phyloP scores from a whole-genome alignment of 371 early-diverging fungal genomes.

The Apophysomyces ossiformis region DNA sequence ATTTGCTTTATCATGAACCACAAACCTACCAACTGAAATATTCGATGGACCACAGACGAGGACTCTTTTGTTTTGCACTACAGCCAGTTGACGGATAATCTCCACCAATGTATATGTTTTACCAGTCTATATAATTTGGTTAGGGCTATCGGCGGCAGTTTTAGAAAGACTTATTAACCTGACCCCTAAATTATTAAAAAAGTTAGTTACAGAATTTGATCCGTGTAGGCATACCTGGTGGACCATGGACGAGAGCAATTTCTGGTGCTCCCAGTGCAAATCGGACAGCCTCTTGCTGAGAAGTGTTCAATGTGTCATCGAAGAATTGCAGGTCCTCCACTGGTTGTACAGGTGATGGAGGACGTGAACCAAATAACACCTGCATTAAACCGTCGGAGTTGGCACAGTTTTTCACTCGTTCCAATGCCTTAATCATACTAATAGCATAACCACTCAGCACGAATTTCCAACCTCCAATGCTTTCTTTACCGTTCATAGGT shows the following conservation, averaged over 20 bases:
- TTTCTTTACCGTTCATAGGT: slow-evolving; percentile 68
- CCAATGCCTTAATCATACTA: slow-evolving; percentile 52
- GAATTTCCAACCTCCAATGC: not conserved
- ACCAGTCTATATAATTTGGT: slow-evolving; percentile 65
- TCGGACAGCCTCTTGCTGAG: slow-evolving; percentile 77
- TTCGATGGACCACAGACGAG: slow-evolving; percentile 96
- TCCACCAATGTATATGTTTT: slow-evolving; percentile 94
- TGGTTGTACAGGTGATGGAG: slow-evolving; percentile 22
- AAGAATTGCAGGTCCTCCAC: slow-evolving; percentile 49
- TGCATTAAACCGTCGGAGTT: slow-evolving; percentile 23
- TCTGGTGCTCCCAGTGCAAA: slow-evolving; percentile 69
- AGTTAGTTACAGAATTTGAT: not conserved
- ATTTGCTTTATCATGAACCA: not conserved
- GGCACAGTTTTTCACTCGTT: slow-evolving; percentile 25
- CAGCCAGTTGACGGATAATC: slow-evolving; percentile 78
- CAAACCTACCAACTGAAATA: slow-evolving; percentile 79
- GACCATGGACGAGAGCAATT: slow-evolving; percentile 86
- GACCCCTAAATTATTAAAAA: slow-evolving; percentile 6
- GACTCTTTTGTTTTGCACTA: slow-evolving; percentile 67
- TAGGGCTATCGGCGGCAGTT: not conserved
- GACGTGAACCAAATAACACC: slow-evolving; percentile 33
- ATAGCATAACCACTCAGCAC: not conserved
- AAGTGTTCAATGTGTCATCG: slow-evolving; percentile 73
- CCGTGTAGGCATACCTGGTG: slow-evolving; percentile 61
- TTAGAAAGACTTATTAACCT: not conserved